These are phyloP conservation scores for Cicer arietinum DNA, from an alignment of 306 rosid genomes.

Conservation along the genomic window DNA sequence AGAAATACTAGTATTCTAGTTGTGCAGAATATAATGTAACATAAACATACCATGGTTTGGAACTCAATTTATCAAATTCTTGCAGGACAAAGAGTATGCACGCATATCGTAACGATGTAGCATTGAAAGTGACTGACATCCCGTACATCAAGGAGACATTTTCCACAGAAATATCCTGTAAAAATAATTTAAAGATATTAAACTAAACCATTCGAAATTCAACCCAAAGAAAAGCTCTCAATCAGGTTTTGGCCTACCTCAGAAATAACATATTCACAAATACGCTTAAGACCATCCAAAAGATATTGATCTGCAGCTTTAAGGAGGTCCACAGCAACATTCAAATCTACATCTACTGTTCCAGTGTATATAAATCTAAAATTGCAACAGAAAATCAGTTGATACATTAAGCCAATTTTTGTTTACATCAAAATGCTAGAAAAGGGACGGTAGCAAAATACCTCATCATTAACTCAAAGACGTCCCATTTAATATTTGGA, in stretches of 20 bases:
- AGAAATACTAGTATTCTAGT: neutral
- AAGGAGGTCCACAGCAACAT: conserved; percentile 68
- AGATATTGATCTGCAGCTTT: conserved; percentile 86
- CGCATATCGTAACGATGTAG: conserved; percentile 59
- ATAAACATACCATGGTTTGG: conserved; percentile 68
- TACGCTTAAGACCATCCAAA: conserved; percentile 69
- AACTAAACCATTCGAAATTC: neutral
- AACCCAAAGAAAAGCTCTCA: neutral
- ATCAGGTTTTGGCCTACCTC: conserved; percentile 51
- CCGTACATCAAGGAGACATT: conserved; percentile 59
- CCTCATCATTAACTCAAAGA: conserved; percentile 97
- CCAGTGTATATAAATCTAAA: conserved; percentile 74
- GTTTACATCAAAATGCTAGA: neutral
- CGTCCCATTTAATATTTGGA: conserved; percentile 92
- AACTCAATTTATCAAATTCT: conserved; percentile 53
- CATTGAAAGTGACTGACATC: conserved; percentile 68
- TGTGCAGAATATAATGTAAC: conserved; percentile 10
- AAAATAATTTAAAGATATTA: conserved; percentile 18
- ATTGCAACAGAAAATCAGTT: conserved; percentile 29
- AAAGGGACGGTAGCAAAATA: neutral
- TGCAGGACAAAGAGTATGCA: conserved; percentile 67
- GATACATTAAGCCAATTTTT: neutral
- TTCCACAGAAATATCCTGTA: conserved; percentile 60
- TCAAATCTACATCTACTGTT: conserved; percentile 53
- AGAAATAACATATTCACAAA: conserved; percentile 66